These are phyloP conservation scores for Rubus parviflorus DNA, from an alignment of 306 rosid genomes.

Conservation along the genomic window DNA sequence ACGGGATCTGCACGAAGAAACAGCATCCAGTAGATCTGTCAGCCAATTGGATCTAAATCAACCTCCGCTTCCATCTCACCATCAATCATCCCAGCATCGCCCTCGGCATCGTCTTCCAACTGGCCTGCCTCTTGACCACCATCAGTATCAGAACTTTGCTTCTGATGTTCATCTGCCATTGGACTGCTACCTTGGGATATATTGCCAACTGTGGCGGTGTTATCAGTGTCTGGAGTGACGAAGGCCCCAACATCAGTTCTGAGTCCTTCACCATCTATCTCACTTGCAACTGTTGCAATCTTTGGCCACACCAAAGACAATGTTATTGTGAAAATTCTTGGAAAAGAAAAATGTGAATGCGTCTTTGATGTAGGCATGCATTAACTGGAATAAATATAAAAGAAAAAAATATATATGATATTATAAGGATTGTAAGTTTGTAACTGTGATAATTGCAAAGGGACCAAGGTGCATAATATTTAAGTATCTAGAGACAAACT, in stretches of 20 bases:
- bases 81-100: slow-evolving; percentile 75
- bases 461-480: not conserved
- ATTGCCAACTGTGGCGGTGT: slow-evolving; percentile 35
- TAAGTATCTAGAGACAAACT: not conserved
- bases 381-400: not conserved
- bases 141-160: slow-evolving; percentile 77
- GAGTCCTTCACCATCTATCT: slow-evolving; percentile 67
- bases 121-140: slow-evolving; percentile 80
- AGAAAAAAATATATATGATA: not conserved
- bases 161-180: slow-evolving; percentile 69
- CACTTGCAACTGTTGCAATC: slow-evolving; percentile 63
- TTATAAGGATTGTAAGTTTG: not conserved
- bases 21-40: slow-evolving; percentile 18
- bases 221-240: slow-evolving; percentile 58
- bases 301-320: slow-evolving; percentile 23
- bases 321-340: not conserved
- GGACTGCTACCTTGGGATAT: slow-evolving; percentile 61
- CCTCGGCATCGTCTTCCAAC: slow-evolving; percentile 82
- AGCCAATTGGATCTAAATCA: slow-evolving; percentile 67
- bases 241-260: slow-evolving; percentile 53
- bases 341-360: not conserved
- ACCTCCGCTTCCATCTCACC: slow-evolving; percentile 78
- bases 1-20: not conserved
- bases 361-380: not conserved
- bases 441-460: not conserved